Evolutionary conservation across 2,329 filamentous ascomycete genomes (phyloP), one percentile per base, ranked within the genome.

Genomic region (Xylaria sp.): DNA sequence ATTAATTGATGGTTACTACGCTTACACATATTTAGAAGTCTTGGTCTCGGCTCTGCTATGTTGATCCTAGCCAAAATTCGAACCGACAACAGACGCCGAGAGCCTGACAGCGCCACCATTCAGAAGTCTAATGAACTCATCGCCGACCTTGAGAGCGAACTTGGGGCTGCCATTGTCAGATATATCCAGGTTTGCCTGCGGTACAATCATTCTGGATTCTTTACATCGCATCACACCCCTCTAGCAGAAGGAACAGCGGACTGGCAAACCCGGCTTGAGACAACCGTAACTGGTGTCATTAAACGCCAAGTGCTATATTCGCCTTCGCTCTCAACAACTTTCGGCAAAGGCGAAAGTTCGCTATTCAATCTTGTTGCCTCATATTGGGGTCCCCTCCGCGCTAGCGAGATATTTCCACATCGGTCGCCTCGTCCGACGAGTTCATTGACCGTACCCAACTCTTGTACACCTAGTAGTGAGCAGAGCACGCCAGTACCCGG

Each of bases 161-260:
- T 89, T 2, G 84, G 85, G 31, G 77, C 79, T 55, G 76, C 77
- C 3, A 73, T 73, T 19, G 78, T 78, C 15, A 78, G 81, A 35
- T 88, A 85, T 65, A 73, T 88, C 52, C 79, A 79, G 2, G 76
- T 88, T 15, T 77, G 77, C 19, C 67, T 89, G 7, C 81, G 76
- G 6, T 89, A 88, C 68, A 77, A 78, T 2, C 85, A 89, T 68
- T 85, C 86, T 0, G 83, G 79, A 0, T 87, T 88, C 69, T 79
- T 81, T 0, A 71, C 75, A 17, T 72, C 72, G 12, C 71, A 60
- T 8, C 61, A 68, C 4, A 35, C 61, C 2, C 70, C 72, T 14
- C 61, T 67, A 14, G 57, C 61, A 17, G 64, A 70, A 15, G 79
- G 79, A 1, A 72, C 81, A 21, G 75, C 75, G 15, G 73, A 73